Evolutionary conservation across 2,329 filamentous ascomycete genomes (phyloP).

Genomic region (Coccinonectria pachysandricola): DNA sequence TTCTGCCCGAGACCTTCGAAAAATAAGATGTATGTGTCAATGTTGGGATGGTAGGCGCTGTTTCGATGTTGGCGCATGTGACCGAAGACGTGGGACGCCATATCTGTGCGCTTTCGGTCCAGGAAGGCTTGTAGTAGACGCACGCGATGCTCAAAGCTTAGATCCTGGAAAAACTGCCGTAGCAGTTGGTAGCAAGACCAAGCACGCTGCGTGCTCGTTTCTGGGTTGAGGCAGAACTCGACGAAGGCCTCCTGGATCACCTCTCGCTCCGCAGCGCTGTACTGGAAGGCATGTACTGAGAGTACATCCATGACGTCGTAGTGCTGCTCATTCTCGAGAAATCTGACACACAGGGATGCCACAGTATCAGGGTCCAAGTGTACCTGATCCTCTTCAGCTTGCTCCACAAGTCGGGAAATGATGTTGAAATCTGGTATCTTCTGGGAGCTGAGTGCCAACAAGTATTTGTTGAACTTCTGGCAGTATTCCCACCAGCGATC

Average conservation of each 20-base stretch:
- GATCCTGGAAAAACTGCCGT: conserved; percentile 55
- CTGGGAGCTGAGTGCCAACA: conserved; percentile 55
- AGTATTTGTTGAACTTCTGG: conserved; percentile 57
- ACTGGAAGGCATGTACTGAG: conserved; percentile 61
- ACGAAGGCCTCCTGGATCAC: conserved; percentile 57
- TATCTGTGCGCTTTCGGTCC: conserved; percentile 63
- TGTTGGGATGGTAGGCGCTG: conserved; percentile 51
- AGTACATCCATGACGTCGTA: conserved; percentile 75
- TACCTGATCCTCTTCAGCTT: conserved; percentile 59
- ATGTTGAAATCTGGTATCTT: conserved; percentile 55
- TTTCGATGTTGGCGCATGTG: conserved; percentile 80
- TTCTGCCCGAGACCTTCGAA: conserved; percentile 63
- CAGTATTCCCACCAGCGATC: conserved; percentile 43
- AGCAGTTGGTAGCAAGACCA: conserved; percentile 60
- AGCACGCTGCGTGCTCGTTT: conserved; percentile 50
- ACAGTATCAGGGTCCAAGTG: conserved; percentile 66
- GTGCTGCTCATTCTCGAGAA: conserved; percentile 66
- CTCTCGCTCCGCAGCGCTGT: conserved; percentile 58
- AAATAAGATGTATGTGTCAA: conserved; percentile 66
- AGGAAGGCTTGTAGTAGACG: conserved; percentile 78
- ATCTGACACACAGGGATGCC: conserved; percentile 59
- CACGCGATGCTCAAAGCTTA: conserved; percentile 54
- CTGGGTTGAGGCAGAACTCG: conserved; percentile 53
- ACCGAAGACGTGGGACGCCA: conserved; percentile 78
- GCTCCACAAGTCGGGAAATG: conserved; percentile 62